Base-by-base conservation (phyloP, 2,329 filamentous ascomycete species). In the Fusarium beomiforme region DNA sequence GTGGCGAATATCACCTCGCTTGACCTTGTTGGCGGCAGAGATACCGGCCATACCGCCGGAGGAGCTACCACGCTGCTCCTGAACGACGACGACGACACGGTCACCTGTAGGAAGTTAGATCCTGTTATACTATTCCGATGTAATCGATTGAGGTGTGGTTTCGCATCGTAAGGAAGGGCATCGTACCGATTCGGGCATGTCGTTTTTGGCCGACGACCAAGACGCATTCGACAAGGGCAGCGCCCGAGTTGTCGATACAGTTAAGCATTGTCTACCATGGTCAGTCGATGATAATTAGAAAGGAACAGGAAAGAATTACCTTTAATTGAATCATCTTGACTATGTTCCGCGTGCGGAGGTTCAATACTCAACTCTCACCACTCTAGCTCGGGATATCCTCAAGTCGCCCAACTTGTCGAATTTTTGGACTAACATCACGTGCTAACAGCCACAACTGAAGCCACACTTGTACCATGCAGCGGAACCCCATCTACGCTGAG, bases 171-270 rank as follows among this genome's bases (percentile, higher is more conserved):
- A 8, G 21, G n/a, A n/a, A 17, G 14, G 61, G 47, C 34, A 41
- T 73, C 87, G 77, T 88, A 97, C 95, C 96, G 79, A 99, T 95
- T 79, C 91, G 92, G 66, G 95, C 96, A 78, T 91, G 90, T 75
- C 90, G 87, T 85, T 98, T 97, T 85, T 95, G 96, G 79, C 93
- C 93, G 78, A 99, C 86, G 70, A 98, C 92, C 81, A 95, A 92
- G 81, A 92, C 93, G 85, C 96, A 99, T 86, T 99, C 96, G 84
- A 98, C 96, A 75, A 99, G 88, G 77, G 96, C 95, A 76, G 96
- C 96, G 81, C 96, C 96, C 73, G 96, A 98, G 87, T 98, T 99
- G 91, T 99, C 96, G 90, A 99, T 98, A 91, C 96, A 98, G 85
- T 96, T 98, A 78, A 99, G 89, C 90, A 99, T 94, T 81, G 95